These are phyloP conservation scores for Eucalyptus paniculata DNA, from an alignment of 345 rosid species.

Conservation along the genomic window DNA sequence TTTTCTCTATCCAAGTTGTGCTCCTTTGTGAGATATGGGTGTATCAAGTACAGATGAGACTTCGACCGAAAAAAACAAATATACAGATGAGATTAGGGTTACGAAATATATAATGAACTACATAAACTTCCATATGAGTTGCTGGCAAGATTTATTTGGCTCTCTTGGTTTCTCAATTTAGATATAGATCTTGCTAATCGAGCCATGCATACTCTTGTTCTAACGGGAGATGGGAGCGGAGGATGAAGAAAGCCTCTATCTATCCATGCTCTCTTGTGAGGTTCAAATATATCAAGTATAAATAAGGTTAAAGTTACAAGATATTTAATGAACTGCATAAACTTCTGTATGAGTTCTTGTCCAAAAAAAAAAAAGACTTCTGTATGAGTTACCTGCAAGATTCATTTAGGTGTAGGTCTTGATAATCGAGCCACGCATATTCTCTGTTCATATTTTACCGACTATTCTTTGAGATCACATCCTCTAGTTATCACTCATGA, in stretches of 20 bases:
- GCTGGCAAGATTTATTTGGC: not conserved
- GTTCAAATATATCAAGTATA: not conserved
- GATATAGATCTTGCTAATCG: not conserved
- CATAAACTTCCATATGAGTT: not conserved
- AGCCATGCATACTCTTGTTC: not conserved
- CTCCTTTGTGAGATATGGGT: not conserved
- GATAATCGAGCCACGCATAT: not conserved
- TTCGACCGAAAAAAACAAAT: not conserved
- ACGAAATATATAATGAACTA: not conserved
- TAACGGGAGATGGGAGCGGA: not conserved
- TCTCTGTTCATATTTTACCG: not conserved
- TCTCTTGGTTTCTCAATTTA: not conserved
- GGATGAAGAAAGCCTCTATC: not conserved
- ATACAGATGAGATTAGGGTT: not conserved
- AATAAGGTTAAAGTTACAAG: not conserved
- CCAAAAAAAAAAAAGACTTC: not conserved
- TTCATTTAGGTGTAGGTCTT: not conserved
- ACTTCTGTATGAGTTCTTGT: not conserved
- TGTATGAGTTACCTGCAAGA: not conserved
- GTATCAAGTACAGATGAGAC: not conserved
- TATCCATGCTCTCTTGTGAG: not conserved
- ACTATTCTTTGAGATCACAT: not conserved
- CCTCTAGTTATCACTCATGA: accelerated
- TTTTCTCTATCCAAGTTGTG: not conserved
- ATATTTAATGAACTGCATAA: not conserved